A percentile compares a stretch with the other conserved stretches of the same genome.
phyloP scores from a whole-genome alignment of 1,139 yeast genomes.

The Geotrichum phurueaensis region DNA sequence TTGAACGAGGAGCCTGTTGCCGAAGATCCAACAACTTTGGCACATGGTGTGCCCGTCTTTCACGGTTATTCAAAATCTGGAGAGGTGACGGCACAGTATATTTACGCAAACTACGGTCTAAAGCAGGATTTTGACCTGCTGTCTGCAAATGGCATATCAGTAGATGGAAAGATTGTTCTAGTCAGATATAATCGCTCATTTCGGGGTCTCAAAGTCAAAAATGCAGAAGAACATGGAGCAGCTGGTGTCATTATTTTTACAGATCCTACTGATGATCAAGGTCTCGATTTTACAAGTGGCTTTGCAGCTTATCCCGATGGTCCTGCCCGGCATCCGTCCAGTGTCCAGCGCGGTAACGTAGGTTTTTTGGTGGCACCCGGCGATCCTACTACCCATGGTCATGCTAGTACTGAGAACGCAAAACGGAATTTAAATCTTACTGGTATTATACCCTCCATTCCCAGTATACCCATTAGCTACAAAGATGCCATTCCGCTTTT shows the following conservation, averaged over 20 bases:
- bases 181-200: slow-evolving; percentile 54
- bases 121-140: slow-evolving; percentile 48
- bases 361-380: slow-evolving; percentile 79
- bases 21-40: slow-evolving; percentile 63
- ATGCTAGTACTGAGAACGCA: slow-evolving; percentile 53
- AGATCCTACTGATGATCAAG: slow-evolving; percentile 60
- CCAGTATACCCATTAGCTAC: slow-evolving; percentile 58
- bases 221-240: slow-evolving; percentile 61
- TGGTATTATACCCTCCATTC: slow-evolving; percentile 49
- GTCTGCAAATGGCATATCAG: slow-evolving; percentile 41
- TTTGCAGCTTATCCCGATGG: slow-evolving; percentile 58
- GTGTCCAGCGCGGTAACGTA: slow-evolving; percentile 78
- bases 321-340: slow-evolving; percentile 60
- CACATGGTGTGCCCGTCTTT: slow-evolving; percentile 51
- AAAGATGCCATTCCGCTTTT: slow-evolving; percentile 55
- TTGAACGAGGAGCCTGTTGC: slow-evolving; percentile 66
- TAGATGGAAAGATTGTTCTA: slow-evolving; percentile 51
- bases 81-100: slow-evolving; percentile 51
- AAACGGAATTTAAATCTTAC: slow-evolving; percentile 44
- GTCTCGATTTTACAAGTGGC: slow-evolving; percentile 45
- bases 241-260: slow-evolving; percentile 53
- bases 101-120: slow-evolving; percentile 59
- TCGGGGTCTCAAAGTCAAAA: slow-evolving; percentile 62
- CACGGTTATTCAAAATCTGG: slow-evolving; percentile 65
- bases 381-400: slow-evolving; percentile 86